A percentile compares a stretch with the other conserved stretches of the same genome.
These are phyloP conservation scores for Paecilomyces formosus DNA, from an alignment of 2,329 filamentous ascomycete species.

Conservation along the genomic window DNA sequence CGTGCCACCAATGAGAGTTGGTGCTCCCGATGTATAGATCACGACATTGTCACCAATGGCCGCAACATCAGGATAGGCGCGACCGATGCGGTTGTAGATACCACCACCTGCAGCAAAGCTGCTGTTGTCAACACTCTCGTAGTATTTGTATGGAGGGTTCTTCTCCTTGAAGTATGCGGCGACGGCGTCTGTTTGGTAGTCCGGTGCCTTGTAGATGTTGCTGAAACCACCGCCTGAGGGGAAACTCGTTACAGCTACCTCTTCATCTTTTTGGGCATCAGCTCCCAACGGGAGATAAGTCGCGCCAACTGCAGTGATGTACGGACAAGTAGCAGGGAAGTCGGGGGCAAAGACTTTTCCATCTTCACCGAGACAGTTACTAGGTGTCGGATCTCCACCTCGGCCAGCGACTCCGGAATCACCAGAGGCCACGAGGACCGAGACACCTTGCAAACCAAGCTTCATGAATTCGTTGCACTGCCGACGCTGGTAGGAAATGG, in stretches of 20 bases:
- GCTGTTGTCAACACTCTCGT: conserved; percentile 23
- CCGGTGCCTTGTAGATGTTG: conserved; percentile 32
- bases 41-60: conserved; percentile 30
- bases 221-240: conserved; percentile 37
- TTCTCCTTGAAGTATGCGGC: conserved; percentile 23
- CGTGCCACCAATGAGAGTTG: conserved; percentile 20
- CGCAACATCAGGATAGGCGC: conserved; percentile 29
- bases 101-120: conserved; percentile 19
- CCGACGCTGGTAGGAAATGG: conserved; percentile 27
- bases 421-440: conserved; percentile 40
- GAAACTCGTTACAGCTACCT: conserved; percentile 30
- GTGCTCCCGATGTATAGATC: conserved; percentile 17
- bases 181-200: conserved; percentile 33
- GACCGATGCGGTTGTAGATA: conserved; percentile 27
- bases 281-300: conserved; percentile 28
- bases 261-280: conserved; percentile 20
- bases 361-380: conserved; percentile 25
- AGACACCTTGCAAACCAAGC: conserved; percentile 42
- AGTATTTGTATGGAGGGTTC: conserved; percentile 20
- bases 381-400: conserved; percentile 18
- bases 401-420: conserved; percentile 37
- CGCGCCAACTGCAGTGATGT: conserved; percentile 30
- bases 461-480: conserved; percentile 42
- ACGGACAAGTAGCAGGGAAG: conserved; percentile 28
- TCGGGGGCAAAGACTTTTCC: conserved; percentile 29